Percentiles rank a stretch among this genome's conserved stretches.
Evolutionary conservation across 306 rosid species (phyloP).

Genomic region (Oemleria cerasiformis): DNA sequence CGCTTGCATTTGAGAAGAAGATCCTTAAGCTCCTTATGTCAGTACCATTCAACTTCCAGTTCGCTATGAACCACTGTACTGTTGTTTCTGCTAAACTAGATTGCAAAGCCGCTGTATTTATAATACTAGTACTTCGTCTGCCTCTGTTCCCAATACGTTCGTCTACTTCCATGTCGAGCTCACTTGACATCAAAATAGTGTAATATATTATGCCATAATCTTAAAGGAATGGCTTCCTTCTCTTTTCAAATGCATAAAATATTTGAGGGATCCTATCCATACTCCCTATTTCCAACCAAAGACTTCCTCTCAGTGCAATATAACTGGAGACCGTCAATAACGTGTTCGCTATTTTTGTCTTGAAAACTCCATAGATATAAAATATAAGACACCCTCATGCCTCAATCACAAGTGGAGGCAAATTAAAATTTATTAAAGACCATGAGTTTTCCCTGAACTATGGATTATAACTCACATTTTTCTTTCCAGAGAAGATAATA

Average conservation of each 20-base stretch:
- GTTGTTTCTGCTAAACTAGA: not conserved
- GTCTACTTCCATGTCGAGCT: not conserved
- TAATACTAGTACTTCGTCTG: not conserved
- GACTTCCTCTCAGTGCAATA: not conserved
- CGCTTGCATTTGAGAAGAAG: not conserved
- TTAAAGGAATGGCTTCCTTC: not conserved
- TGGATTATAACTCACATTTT: too few relatives aligned
- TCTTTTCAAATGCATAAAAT: too few relatives aligned
- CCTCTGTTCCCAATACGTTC: not conserved
- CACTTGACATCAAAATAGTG: not conserved
- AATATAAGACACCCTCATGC: not conserved
- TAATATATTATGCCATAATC: not conserved
- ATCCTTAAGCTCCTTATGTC: not conserved
- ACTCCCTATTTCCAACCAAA: not conserved
- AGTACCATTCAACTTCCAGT: not conserved
- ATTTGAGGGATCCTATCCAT: not conserved
- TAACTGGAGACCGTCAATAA: not conserved
- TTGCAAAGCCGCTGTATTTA: not conserved
- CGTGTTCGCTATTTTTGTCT: not conserved
- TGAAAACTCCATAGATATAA: not conserved
- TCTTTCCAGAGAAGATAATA: too few relatives aligned
- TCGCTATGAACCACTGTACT: not conserved
- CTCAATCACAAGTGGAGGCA: not conserved
- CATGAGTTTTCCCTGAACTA: too few relatives aligned
- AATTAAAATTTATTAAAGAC: too few relatives aligned